Conservation (phyloP, 257 asterid genomes). For the Cinchona pubescens region DNA sequence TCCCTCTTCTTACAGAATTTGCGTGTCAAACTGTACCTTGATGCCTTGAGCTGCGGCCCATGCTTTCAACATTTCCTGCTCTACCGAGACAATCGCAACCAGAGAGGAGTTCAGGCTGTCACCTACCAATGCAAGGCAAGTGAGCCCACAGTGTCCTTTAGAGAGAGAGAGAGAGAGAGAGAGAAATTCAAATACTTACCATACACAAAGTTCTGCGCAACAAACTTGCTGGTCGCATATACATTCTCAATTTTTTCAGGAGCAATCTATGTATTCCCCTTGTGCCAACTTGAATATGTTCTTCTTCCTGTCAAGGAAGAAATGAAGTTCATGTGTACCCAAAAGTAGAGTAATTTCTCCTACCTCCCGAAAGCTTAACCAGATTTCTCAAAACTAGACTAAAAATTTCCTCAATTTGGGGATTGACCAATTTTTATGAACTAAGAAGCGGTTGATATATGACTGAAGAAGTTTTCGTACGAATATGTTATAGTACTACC, state of each 20-base stretch:
- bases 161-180: background rate
- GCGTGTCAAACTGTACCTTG: constrained; percentile 33
- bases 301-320: constrained; percentile 65
- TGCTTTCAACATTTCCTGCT: constrained; percentile 53
- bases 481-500: background rate
- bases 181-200: constrained; percentile 41
- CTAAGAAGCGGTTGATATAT: background rate
- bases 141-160: background rate
- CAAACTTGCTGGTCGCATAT: constrained; percentile 84
- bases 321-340: background rate
- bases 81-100: constrained; percentile 60
- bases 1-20: background rate
- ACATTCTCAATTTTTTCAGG: constrained; percentile 94
- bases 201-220: constrained; percentile 81
- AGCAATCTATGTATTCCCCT: constrained; percentile 93
- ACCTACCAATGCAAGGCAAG: constrained; percentile 38
- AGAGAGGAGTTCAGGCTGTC: constrained; percentile 63
- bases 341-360: background rate
- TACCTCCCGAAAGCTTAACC: background rate
- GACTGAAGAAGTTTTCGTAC: background rate
- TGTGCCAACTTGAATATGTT: constrained; percentile 94
- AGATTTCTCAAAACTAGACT: constrained; percentile 12
- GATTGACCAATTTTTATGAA: background rate
- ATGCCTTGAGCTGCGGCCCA: constrained; percentile 66
- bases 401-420: background rate